Evolutionary conservation across 345 rosid species (phyloP), one percentile per base, ranked within the genome.

Genomic region (Melaleuca quinquenervia): DNA sequence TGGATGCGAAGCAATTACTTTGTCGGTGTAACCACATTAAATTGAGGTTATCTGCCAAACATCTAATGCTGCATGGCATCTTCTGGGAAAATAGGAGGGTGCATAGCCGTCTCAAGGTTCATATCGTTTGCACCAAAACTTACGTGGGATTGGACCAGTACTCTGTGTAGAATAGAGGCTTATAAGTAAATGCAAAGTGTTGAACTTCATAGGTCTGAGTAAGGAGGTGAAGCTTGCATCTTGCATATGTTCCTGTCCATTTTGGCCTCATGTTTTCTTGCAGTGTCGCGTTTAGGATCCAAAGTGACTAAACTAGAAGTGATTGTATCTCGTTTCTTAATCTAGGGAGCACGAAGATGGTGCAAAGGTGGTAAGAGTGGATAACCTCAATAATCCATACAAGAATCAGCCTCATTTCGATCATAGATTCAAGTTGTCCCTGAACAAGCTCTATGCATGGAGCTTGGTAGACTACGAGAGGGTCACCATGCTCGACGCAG

Each of bases 401-500:
- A 90, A 87, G 92, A 84, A 89, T 83, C 96, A 95, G 56, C 45
- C 83, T 27, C 88, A 92, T 90, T 94, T 94, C 60, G 88, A 95
- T 84, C 83, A 53, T 74, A 97, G 99, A 90, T 97, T 97, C 92
- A 94, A 93, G 91, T 88, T 97, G 58, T 94, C 98, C 64, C 84
- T 97, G 56, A 97, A 97, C 92, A 97, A 97, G 90, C 95, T 97
- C 83, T 96, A 97, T 70, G 98, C 95, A 7, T 97, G 99, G 99
- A 93, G 87, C 88, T 90, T 97, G 75, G 91, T 93, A 27, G 95
- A 95, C 50, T 97, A 97, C 82, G 96, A 94, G 56, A 88, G 99
- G 85, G 98, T 97, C 4, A 93, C 96, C 78, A 97, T 97, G 99
- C 95, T 97, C 3, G 99, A 97, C 56, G 93, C 92, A 5, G 99